These are phyloP conservation scores for Castanea sativa DNA, from an alignment of 306 rosid species.

Conservation along the genomic window DNA sequence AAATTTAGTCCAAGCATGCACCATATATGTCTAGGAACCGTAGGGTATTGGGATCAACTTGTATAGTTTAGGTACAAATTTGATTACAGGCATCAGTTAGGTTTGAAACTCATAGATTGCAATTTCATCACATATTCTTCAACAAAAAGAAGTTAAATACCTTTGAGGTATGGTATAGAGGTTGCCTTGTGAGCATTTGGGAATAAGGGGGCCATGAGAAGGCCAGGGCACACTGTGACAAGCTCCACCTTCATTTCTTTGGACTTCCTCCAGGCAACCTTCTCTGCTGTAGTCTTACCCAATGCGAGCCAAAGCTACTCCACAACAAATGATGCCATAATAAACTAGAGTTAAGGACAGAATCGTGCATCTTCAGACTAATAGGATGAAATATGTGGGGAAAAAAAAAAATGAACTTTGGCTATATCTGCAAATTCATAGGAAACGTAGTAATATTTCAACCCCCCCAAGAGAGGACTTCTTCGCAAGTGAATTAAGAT, in stretches of 20 bases:
- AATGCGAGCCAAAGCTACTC: neutral
- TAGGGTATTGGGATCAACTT: no score
- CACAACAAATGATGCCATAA: neutral
- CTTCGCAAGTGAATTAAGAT: no score
- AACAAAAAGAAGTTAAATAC: neutral
- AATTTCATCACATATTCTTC: neutral
- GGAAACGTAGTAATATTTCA: no score
- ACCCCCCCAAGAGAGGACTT: no score
- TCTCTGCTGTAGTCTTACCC: neutral
- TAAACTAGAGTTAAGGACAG: neutral
- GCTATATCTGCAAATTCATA: no score
- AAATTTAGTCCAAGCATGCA: no score
- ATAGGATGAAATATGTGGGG: no score
- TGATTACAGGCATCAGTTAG: no score
- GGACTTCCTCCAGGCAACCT: neutral
- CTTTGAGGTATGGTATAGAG: neutral
- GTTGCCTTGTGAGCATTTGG: neutral
- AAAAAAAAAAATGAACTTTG: no score
- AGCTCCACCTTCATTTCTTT: slow-evolving; percentile 6
- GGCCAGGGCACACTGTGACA: neutral
- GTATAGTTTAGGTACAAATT: no score
- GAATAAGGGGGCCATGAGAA: neutral
- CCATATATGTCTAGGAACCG: no score
- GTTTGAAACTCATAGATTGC: neutral
- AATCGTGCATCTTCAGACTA: no score